A percentile compares a stretch with the other conserved stretches of the same genome.
Evolutionary conservation across 805 yeast species (phyloP).

Genomic region (Spathaspora passalidarum): DNA sequence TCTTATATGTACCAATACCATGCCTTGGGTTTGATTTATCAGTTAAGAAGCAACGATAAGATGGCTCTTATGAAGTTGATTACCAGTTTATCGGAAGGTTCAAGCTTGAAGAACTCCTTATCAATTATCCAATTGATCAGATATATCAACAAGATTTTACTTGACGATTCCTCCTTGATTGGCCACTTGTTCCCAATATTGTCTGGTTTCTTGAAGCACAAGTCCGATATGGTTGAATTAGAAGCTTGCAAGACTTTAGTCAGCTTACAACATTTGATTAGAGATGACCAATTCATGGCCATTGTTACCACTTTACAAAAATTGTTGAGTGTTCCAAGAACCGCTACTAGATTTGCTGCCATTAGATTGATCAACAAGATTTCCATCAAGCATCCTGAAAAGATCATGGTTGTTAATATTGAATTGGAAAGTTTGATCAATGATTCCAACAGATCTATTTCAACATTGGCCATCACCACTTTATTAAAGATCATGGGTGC

Average conservation of each 20-base stretch:
- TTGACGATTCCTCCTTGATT: slow-evolving; percentile 66
- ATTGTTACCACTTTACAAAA: slow-evolving; percentile 75
- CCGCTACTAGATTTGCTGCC: slow-evolving; percentile 89
- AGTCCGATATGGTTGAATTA: slow-evolving; percentile 84
- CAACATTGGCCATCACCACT: slow-evolving; percentile 96
- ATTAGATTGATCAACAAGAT: slow-evolving; percentile 83
- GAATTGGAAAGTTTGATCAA: slow-evolving; percentile 86
- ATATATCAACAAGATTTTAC: slow-evolving; percentile 67
- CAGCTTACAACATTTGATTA: slow-evolving; percentile 48
- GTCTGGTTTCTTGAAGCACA: slow-evolving; percentile 69
- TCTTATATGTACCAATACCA: slow-evolving; percentile 91
- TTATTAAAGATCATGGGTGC: slow-evolving; percentile 92
- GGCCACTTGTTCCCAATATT: slow-evolving; percentile 62
- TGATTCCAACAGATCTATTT: slow-evolving; percentile 86
- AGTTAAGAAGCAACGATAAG: slow-evolving; percentile 84
- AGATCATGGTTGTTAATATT: slow-evolving; percentile 70
- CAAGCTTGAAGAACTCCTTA: slow-evolving; percentile 69
- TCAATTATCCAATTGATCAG: slow-evolving; percentile 86
- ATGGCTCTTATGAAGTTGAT: slow-evolving; percentile 92
- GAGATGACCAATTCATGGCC: slow-evolving; percentile 61
- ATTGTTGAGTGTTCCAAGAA: slow-evolving; percentile 82
- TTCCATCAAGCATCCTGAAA: slow-evolving; percentile 79
- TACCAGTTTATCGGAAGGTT: slow-evolving; percentile 65
- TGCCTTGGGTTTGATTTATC: slow-evolving; percentile 87
- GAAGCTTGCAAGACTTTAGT: slow-evolving; percentile 84